Evolutionary conservation across 2,329 filamentous ascomycete genomes (phyloP), one percentile per base, ranked within the genome.

Genomic region (Fusarium pseudoanthophilum): DNA sequence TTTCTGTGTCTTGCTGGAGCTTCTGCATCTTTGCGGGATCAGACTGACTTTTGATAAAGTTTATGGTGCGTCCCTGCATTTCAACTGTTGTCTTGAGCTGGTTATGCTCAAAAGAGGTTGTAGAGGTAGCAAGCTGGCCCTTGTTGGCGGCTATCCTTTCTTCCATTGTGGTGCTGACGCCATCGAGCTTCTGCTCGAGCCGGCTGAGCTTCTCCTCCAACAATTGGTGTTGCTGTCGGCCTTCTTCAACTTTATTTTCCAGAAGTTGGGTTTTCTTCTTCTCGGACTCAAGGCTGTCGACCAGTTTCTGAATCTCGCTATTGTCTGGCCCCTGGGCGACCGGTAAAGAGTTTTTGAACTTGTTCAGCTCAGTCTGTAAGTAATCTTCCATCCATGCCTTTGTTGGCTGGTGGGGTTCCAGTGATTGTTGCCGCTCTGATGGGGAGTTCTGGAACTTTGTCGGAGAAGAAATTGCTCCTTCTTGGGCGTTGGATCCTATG

Each of bases 161-260:
- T 34, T 43, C 36, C 26, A 42, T 49, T 15, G 30, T 39, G 21
- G 63, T 53, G 39, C 63, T 39, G 36, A 58, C 43, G 5, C 79
- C 70, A 14, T 80, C 75, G 13, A 79, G 60, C 36, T 75, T 77
- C 14, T 66, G 64, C 45, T 79, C 76, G 11, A 83, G 71, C 14
- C 43, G 60, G 11, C 73, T 67, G 26, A 74, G 34, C 30, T 60
- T 74, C 26, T 75, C 63, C 57, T 78, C 66, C 36, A 77, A 42
- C 11, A 57, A 42, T 15, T 61, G 51, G 21, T 48, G 69, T 59
- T 71, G 64, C 28, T 52, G 56, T 30, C 60, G 63, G 24, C 48
- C 46, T 28, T 52, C 62, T 37, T 67, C 40, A 14, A 67, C 26
- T 16, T 67, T 46, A 9, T 66, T 32, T 51, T 72, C 68, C 32